phyloP scores from a whole-genome alignment of 106 monocot species.

The Alisma plantagoaquatica region DNA sequence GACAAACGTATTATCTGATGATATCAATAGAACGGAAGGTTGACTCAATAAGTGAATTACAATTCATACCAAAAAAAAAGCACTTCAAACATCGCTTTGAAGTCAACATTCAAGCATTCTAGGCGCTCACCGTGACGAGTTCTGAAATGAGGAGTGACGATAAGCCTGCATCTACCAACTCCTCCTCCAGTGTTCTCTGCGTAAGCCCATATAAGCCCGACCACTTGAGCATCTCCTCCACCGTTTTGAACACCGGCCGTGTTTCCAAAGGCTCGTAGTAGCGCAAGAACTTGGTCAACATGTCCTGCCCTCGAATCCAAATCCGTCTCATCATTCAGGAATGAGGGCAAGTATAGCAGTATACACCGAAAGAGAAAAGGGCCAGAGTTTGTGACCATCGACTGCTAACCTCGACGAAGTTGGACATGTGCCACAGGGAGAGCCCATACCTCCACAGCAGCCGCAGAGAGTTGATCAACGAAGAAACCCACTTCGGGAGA shows the following conservation, averaged over 20 bases:
- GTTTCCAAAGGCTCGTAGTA: constrained; percentile 50
- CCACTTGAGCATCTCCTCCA: constrained; percentile 97
- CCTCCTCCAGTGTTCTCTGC: constrained; percentile 58
- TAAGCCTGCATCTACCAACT: constrained; percentile 48
- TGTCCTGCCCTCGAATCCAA: constrained; percentile 18
- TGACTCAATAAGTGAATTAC: no score
- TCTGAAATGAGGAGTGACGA: constrained; percentile 59
- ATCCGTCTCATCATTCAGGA: neutral
- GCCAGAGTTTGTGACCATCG: no score
- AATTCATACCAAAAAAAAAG: no score
- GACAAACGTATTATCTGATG: no score
- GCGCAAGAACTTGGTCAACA: constrained; percentile 47
- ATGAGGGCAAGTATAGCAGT: no score
- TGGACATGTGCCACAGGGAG: constrained; percentile 65
- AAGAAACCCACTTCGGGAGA: constrained; percentile 27
- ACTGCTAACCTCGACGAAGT: constrained; percentile 41
- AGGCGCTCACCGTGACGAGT: constrained; percentile 63
- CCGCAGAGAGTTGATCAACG: constrained; percentile 33
- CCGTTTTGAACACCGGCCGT: constrained; percentile 72
- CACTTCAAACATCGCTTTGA: no score
- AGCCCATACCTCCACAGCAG: constrained; percentile 65
- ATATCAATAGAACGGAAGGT: no score
- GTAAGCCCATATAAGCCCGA: constrained; percentile 61
- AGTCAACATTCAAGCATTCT: no score
- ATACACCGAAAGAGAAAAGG: no score